Evolutionary conservation across 1,284 basidiomycete genomes (phyloP), one percentile per base, ranked within the genome.

Genomic region (Ceratobasidium theobromae): DNA sequence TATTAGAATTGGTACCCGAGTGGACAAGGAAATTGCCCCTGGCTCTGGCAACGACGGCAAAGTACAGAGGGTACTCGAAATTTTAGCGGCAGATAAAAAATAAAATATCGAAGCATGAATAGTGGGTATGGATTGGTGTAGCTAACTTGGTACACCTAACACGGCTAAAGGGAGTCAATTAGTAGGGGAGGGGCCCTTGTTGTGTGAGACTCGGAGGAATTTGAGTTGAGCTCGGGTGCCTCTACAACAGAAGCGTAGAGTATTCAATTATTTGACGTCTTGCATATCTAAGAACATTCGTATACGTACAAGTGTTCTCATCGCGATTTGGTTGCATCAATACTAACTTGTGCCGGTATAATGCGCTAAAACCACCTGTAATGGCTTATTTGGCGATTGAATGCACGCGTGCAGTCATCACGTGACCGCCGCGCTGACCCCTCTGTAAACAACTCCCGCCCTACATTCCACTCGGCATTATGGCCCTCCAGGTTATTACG

Each of bases 1-100:
- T 76, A 90, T 97, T 67, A 88, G 94, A 30, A 95, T 97, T 66
- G 94, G 94, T 46, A 97, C 94, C 0, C 84, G 94, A 46, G 82
- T 83, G 18, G 93, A 95, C 76, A 82, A 86, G 62, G 77, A 82
- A 30, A 82, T 88, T 38, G 75, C 75, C 1, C 79, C 80, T 1
- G 93, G 90, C 5, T 80, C 82, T 48, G 91, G 86, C 3, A 95
- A 95, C 71, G 84, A 84, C 25, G 78, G 78, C 57, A 96, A 96
- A 74, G 82, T 94, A 21, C 80, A 81, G 66, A 83, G 93, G 12
- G 92, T 96, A 1, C 81, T 90, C 71, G 86, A 87, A 52, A 92
- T 95, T 51, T 75, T 81, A 33, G 60, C 60, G 21, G 25, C 21
- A 5, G 60, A 64, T 21, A 65, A 69, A 32, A 53, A 62, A 35